Base-by-base conservation (phyloP, 768 basidiomycete species). In the Lentinula lateritia region DNA sequence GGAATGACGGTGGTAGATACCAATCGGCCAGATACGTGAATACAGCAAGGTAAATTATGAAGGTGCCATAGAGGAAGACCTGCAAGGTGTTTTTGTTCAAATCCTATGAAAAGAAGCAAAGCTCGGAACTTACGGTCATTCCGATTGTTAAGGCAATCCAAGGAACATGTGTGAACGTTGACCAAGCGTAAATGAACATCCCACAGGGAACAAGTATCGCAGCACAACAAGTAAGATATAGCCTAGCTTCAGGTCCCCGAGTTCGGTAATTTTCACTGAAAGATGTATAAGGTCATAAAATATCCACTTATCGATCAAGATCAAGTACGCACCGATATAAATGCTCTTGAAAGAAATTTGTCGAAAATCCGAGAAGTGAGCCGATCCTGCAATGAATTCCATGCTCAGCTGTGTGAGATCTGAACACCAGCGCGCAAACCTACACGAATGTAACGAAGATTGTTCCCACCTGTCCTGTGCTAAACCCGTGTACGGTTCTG, bases 101-200 rank as follows among this genome's bases (percentile, higher is more conserved):
- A 28, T 28, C 28, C 28, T 4, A 28, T 4, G 28, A 28, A 28
- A 28, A 28, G 28, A 28, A 28, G 28, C 28, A 52, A 52, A 9
- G 4, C 13, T 35, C 13, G 28, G 35, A 35, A 23, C 74, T 7
- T 67, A 76, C 75, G 7, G 67, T 70, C 15, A 88, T 78, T 2
- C 82, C 88, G 34, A 89, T 78, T 20, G 76, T 76, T 23, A 82
- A 77, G 0, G 73, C 83, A 42, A 87, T 82, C 89, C 90, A 92
- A 59, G 78, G 80, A 2, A 90, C 75, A 13, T 64, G 66, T 0
- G 78, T 60, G 62, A 76, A 82, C 12, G 84, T 81, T 3, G 86
- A 84, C 84, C 88, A 90, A 0, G 86, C 88, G 65, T 86, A 92
- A 34, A 90, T 83, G 71, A 90, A 82, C 80, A 88, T 85, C n/a